phyloP scores from a whole-genome alignment of 257 asterid species.

The Penstemon davidsonii region DNA sequence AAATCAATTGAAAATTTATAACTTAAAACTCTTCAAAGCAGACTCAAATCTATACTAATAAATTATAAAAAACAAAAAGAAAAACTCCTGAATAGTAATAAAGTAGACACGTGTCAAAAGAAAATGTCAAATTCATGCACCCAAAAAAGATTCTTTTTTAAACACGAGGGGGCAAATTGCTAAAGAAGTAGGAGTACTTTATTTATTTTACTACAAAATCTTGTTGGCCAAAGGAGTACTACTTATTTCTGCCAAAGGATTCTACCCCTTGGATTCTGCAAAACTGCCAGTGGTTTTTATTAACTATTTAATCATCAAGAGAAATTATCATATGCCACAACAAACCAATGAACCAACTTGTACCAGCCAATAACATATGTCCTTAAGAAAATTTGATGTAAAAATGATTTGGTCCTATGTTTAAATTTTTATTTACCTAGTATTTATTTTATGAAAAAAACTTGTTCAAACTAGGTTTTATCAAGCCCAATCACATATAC shows the following conservation, averaged over 20 bases:
- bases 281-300: conserved; percentile 33
- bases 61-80: too few species aligned
- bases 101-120: neutral
- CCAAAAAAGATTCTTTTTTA: conserved; percentile 12
- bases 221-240: conserved; percentile 16
- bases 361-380: conserved; percentile 15
- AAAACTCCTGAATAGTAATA: too few species aligned
- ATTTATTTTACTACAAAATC: neutral
- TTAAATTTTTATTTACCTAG: neutral
- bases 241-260: conserved; percentile 30
- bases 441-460: neutral
- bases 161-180: conserved; percentile 27
- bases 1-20: too few species aligned
- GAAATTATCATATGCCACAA: conserved; percentile 17
- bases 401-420: neutral
- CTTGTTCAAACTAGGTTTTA: too few species aligned
- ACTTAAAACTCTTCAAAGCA: too few species aligned
- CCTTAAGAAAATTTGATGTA: neutral
- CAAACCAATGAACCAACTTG: conserved; percentile 1
- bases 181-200: neutral
- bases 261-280: conserved; percentile 38
- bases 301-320: neutral
- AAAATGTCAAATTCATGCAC: conserved; percentile 23
- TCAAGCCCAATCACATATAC: too few species aligned
- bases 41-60: too few species aligned